Evolutionary conservation across 192 early-diverging fungal species (phyloP).

Genomic region (Paraglomus brasilianum): DNA sequence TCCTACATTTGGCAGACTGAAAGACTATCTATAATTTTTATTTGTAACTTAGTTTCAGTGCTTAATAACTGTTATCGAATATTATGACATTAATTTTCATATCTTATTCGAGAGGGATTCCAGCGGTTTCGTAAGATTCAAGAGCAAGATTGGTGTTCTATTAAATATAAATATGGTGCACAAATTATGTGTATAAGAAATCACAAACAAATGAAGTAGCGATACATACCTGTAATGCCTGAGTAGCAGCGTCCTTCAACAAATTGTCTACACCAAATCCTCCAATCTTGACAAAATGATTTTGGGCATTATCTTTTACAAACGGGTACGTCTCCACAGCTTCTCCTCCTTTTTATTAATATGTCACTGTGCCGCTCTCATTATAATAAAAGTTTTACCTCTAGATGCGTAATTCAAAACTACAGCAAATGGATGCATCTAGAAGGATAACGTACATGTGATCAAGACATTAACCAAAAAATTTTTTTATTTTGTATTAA

Average conservation of each 20-base stretch:
- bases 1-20: too few species aligned
- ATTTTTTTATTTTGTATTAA: too few species aligned
- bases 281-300: constrained; percentile 87
- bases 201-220: not conserved
- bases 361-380: too few species aligned
- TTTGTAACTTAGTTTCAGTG: too few species aligned
- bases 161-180: not conserved
- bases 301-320: constrained; percentile 86
- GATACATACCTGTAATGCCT: constrained; percentile 77
- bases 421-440: too few species aligned
- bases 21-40: too few species aligned
- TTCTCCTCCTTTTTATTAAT: constrained; percentile 71
- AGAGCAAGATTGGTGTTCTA: constrained; percentile 94
- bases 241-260: constrained; percentile 98
- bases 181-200: not conserved
- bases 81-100: too few species aligned
- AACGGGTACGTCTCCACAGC: constrained; percentile 72
- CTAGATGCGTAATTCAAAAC: too few species aligned
- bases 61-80: too few species aligned
- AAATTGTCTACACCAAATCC: constrained; percentile 96
- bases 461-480: too few species aligned
- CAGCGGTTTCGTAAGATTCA: constrained; percentile 84
- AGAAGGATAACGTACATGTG: too few species aligned
- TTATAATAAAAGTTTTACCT: too few species aligned
- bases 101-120: constrained; percentile 75